Base-by-base conservation (phyloP, 192 early-diverging fungal species). In the Gigaspora rosea region DNA sequence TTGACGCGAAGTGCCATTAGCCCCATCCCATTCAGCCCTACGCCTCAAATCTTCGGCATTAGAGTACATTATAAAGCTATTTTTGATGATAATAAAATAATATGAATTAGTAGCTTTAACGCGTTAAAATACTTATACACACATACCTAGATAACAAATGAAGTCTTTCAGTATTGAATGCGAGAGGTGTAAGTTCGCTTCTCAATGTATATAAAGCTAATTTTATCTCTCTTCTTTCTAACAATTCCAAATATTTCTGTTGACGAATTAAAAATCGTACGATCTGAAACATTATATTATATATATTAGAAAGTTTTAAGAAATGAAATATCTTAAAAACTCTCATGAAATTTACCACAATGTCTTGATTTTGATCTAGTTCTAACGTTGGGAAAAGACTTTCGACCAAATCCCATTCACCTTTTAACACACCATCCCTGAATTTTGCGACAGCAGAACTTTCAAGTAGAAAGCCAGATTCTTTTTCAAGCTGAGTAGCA, bases 211-310 rank as follows among this genome's bases (percentile, higher is more conserved):
- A 61, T 58, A 97, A 78, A 5, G 97, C 97, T 63, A 87, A 83
- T 75, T 92, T 90, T 3, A 90, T 87, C 50, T 92, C 69, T 54
- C 86, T 80, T 7, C 78, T 76, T 82, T 96, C 95, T 48, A 99
- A 77, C 5, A 92, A 81, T 80, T 99, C 98, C 35, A 98, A 81
- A 76, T 91, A 99, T 80, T 96, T 95, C 87, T 99, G 98, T 61
- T 92, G 85, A 64, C 94, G 86, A 68, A 97, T 87, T 36, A 95
- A 83, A 79, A 97, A 96, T 74, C 80, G 83, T 35, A 91, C 88
- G 54, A 78, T 49, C 57, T 78, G 56, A 50, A 59, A 16, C 1
- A 73, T 36, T 9, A 59, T 20, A 22, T 68, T 33, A 36, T 7
- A 62, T 61, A 50, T 48, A 20, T 48, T 63, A 63, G n/a, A 20